A percentile compares a stretch with the other conserved stretches of the same genome.
phyloP scores from a whole-genome alignment of 2,329 filamentous ascomycete species.

The Curvularia lunata region DNA sequence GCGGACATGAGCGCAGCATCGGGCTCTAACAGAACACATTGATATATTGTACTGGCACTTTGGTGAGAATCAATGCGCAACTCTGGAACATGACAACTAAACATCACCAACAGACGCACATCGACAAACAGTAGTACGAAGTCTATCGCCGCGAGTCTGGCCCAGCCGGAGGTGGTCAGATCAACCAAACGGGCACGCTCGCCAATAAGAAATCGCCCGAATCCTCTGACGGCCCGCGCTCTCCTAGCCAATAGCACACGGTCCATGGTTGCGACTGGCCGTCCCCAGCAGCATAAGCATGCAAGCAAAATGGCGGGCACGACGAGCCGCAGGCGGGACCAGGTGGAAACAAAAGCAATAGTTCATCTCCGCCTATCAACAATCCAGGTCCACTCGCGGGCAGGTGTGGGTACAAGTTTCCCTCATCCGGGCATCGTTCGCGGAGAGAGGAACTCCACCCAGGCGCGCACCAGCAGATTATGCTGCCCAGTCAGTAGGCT shows the following conservation, averaged over 20 bases:
- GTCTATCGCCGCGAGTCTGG: not conserved
- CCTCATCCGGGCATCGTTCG: conserved; percentile 15
- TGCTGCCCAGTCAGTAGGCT: conserved; percentile 17
- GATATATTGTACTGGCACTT: too few species aligned
- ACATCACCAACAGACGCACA: not conserved
- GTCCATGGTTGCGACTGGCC: conserved; percentile 12
- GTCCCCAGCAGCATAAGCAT: conserved; percentile 3
- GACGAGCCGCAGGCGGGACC: conserved; percentile 9
- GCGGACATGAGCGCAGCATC: too few species aligned
- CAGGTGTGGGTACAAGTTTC: conserved; percentile 10
- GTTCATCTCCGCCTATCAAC: not conserved
- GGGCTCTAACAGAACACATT: too few species aligned
- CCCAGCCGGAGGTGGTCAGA: conserved; percentile 3
- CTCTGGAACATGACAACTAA: not conserved
- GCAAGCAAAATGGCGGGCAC: conserved; percentile 7
- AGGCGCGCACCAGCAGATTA: conserved; percentile 9
- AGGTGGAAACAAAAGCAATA: conserved; percentile 5
- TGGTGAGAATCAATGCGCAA: not conserved
- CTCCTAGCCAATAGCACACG: conserved; percentile 7
- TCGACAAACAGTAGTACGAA: conserved; percentile 1
- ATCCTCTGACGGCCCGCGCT: conserved; percentile 6
- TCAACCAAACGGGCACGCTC: not conserved
- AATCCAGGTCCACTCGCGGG: not conserved
- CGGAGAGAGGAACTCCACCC: conserved; percentile 11
- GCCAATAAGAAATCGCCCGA: conserved; percentile 15